Base-by-base conservation (phyloP, 2,329 filamentous ascomycete species). In the Rhynchosporium secalis region DNA sequence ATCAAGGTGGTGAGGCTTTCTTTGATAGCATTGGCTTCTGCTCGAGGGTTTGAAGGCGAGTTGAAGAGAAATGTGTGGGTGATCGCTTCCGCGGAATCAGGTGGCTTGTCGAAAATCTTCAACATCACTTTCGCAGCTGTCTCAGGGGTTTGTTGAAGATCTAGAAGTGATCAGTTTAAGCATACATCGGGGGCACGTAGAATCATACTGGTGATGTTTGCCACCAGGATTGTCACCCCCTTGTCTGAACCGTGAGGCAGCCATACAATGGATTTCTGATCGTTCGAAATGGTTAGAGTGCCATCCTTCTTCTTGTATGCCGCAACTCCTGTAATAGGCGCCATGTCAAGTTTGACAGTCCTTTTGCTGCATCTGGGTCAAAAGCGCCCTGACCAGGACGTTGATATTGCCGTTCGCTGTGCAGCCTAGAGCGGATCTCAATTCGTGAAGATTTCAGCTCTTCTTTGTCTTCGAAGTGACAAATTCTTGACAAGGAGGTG, bases 241-340 rank as follows among this genome's bases (percentile, higher is more conserved):
- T 90, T 83, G 58, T 86, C 80, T 2, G 86, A 84, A 60, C 81
- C 82, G 26, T 80, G 78, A 9, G 92, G 90, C 38, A 86, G 91
- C 94, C 94, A 99, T 75, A 86, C 88, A 65, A 98, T 85, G 43
- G 83, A 86, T 72, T 84, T 85, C 71, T 86, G 82, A 75, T 96
- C 91, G 61, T 83, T 79, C 15, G 90, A 86, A 70, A 98, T 81
- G 31, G 86, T 85, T 72, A 99, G 79, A 64, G 85, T 85, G 74
- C 95, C 95, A 80, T 98, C 91, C 77, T 96, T 95, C 81, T 98
- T 99, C 79, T 97, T 98, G 83, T 95, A 98, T 62, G 87, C 81
- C 58, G 89, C 87, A 66, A 83, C 85, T 63, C 88, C 91, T 60
- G 68, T 70, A 43, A 72, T 61, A 15, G 64, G 56, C 8, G 66